Percentiles rank a stretch among this genome's conserved stretches.
Conservation (phyloP, 345 rosid genomes). For the Euphorbia peplus region DNA sequence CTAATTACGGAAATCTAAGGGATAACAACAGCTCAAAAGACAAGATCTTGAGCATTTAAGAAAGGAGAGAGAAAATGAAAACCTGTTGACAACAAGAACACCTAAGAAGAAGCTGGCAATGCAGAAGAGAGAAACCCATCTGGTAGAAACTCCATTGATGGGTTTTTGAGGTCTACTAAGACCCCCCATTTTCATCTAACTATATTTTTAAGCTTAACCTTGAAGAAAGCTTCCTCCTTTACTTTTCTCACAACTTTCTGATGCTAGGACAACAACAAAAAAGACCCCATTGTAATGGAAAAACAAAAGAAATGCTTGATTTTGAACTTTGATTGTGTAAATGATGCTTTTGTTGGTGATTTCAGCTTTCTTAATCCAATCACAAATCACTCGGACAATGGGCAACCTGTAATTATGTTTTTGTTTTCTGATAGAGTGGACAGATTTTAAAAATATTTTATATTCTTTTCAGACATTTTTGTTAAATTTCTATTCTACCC, state of each 20-base stretch:
- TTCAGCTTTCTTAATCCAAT: conserved; percentile 18
- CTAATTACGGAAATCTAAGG: conserved; percentile 10
- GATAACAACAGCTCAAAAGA: conserved; percentile 19
- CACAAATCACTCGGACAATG: background rate
- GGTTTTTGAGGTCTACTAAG: conserved; percentile 54
- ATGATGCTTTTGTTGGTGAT: conserved; percentile 11
- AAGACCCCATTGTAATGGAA: conserved; percentile 23
- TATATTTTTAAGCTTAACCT: conserved; percentile 20
- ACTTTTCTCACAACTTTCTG: background rate
- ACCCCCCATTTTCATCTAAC: conserved; percentile 55
- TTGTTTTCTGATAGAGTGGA: conserved; percentile 18
- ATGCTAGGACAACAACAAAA: conserved; percentile 20
- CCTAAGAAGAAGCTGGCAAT: conserved; percentile 72
- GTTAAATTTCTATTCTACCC: conserved; percentile 31
- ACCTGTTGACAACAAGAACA: conserved; percentile 71
- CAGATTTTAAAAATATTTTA: background rate
- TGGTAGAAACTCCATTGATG: conserved; percentile 58
- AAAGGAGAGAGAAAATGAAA: conserved; percentile 11
- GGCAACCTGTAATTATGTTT: conserved; percentile 18
- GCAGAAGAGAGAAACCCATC: conserved; percentile 66
- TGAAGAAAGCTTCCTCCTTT: conserved; percentile 32
- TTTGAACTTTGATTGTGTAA: background rate
- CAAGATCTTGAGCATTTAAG: conserved; percentile 39
- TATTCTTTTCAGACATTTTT: conserved; percentile 1
- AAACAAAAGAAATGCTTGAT: conserved; percentile 1